Evolutionary conservation across 2,329 filamentous ascomycete species (phyloP).

Genomic region (Venturia aucupariae): DNA sequence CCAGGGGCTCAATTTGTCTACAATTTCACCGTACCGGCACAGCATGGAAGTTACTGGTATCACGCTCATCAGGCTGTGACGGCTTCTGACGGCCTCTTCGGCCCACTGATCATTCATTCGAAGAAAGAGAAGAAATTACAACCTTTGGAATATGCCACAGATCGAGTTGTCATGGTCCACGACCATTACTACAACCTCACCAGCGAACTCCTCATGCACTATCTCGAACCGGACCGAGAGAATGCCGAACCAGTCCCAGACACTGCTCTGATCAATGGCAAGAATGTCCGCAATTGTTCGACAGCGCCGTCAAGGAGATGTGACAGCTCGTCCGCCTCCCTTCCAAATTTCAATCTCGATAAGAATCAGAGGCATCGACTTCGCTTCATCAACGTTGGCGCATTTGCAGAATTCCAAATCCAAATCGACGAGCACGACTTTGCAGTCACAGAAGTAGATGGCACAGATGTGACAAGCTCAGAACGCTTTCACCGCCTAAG

Average conservation of each 20-base stretch:
- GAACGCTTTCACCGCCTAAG: conserved; percentile 1
- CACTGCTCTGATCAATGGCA: conserved; percentile 11
- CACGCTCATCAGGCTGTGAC: conserved; percentile 57
- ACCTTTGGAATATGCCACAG: conserved; percentile 36
- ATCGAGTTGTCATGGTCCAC: conserved; percentile 31
- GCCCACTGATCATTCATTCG: conserved; percentile 45
- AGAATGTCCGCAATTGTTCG: not conserved
- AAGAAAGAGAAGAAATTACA: conserved; percentile 36
- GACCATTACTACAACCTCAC: conserved; percentile 9
- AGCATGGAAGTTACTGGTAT: conserved; percentile 52
- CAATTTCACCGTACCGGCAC: conserved; percentile 7
- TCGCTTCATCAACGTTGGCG: conserved; percentile 8
- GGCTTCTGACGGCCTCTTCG: conserved; percentile 59
- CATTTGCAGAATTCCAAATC: conserved; percentile 11
- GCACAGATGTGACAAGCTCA: conserved; percentile 22
- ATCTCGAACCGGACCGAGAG: conserved; percentile 1
- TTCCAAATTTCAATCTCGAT: conserved; percentile 18
- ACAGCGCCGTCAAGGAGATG: not conserved
- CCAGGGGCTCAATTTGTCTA: conserved; percentile 12
- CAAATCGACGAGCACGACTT: conserved; percentile 10
- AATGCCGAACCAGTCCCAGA: conserved; percentile 11
- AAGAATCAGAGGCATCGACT: not conserved
- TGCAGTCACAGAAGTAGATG: conserved; percentile 12
- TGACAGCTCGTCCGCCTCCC: conserved; percentile 1
- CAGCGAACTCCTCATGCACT: conserved; percentile 5